Percentiles rank a stretch among this genome's conserved stretches.
Conservation (phyloP, 805 yeast genomes). For the Grigorovia humatica region DNA sequence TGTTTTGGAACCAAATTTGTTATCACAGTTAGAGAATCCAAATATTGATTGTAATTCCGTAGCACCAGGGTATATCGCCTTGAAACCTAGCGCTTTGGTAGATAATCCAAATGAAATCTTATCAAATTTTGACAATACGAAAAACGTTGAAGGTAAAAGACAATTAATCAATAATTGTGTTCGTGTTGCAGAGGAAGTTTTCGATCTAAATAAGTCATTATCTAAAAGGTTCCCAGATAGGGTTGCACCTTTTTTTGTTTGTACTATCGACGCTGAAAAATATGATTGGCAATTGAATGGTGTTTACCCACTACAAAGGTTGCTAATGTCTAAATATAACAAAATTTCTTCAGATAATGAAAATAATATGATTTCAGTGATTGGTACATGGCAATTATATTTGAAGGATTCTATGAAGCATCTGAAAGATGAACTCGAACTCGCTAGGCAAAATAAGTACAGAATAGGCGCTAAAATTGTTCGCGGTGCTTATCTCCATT, state of each 20-base stretch:
- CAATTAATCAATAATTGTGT: conserved; percentile 57
- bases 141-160: conserved; percentile 38
- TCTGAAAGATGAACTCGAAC: conserved; percentile 49
- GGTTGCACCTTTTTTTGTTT: conserved; percentile 59
- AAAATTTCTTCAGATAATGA: neutral
- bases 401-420: conserved; percentile 58
- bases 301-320: conserved; percentile 82
- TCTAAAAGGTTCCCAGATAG: conserved; percentile 50
- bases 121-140: conserved; percentile 41
- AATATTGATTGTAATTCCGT: conserved; percentile 46
- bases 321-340: conserved; percentile 66
- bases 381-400: conserved; percentile 92
- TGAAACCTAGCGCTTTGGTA: conserved; percentile 87
- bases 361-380: conserved; percentile 41
- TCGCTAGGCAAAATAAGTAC: conserved; percentile 54
- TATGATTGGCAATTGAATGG: conserved; percentile 72
- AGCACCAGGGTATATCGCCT: conserved; percentile 86
- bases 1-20: conserved; percentile 63
- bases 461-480: conserved; percentile 81
- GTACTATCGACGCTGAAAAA: conserved; percentile 88
- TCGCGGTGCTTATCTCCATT: conserved; percentile 91
- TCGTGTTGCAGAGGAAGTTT: conserved; percentile 47
- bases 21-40: conserved; percentile 37
- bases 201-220: conserved; percentile 41
- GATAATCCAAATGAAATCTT: conserved; percentile 66